These are phyloP conservation scores for Podila clonocystis DNA, from an alignment of 192 early-diverging fungal species.

Conservation along the genomic window DNA sequence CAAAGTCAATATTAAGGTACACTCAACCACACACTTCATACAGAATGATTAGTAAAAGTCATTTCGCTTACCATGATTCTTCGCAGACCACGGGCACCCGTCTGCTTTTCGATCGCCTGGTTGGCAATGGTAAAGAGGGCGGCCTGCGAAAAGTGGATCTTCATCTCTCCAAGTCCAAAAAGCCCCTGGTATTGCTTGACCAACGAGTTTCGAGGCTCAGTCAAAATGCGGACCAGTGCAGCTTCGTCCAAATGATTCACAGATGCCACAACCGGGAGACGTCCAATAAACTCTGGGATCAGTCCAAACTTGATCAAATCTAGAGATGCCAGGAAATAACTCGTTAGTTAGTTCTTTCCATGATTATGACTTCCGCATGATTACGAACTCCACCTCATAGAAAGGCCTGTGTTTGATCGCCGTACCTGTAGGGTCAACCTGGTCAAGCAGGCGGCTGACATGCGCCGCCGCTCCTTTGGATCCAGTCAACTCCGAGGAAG, in stretches of 20 bases:
- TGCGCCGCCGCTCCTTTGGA: constrained; percentile 28
- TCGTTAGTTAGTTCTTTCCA: too few species aligned
- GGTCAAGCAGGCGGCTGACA: constrained; percentile 33
- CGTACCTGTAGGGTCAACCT: constrained; percentile 43
- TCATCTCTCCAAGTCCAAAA: constrained; percentile 71
- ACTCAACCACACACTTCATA: too few species aligned
- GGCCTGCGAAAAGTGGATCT: constrained; percentile 75
- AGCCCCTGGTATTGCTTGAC: constrained; percentile 84
- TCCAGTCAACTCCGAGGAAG: constrained; percentile 28
- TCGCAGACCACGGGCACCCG: constrained; percentile 87
- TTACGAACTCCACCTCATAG: too few species aligned
- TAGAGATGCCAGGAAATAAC: not conserved
- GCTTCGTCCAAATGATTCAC: constrained; percentile 74
- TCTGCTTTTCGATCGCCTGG: constrained; percentile 81
- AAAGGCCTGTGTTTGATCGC: too few species aligned
- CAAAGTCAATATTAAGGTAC: not conserved
- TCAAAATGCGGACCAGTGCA: constrained; percentile 77
- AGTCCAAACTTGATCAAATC: constrained; percentile 89
- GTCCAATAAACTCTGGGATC: constrained; percentile 91
- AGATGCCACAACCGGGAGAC: constrained; percentile 86
- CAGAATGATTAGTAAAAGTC: not conserved
- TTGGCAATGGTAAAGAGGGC: constrained; percentile 79
- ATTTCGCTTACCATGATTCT: constrained; percentile 75
- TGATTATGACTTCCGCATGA: too few species aligned
- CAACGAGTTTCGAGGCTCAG: constrained; percentile 85